Percentiles rank a stretch among this genome's conserved stretches.
These are phyloP conservation scores for Acer saccharum DNA, from an alignment of 345 rosid genomes.

Conservation along the genomic window DNA sequence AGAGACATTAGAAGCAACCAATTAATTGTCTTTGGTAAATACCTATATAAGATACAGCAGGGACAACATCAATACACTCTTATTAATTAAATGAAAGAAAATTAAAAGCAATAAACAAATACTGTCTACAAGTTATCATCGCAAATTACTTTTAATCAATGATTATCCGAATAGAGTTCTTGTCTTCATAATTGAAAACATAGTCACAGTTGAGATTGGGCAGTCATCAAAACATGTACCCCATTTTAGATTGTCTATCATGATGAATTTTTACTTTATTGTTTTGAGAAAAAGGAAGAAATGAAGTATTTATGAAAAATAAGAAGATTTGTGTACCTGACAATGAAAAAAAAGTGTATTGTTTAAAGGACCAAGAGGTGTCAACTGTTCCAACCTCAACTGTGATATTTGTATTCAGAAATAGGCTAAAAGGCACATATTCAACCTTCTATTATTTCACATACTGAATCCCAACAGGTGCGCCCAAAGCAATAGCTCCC, in stretches of 20 bases:
- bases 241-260: not conserved
- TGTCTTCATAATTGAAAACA: slow-evolving; percentile 18
- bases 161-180: not conserved
- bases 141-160: not conserved
- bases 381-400: slow-evolving; percentile 26
- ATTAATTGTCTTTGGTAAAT: slow-evolving; percentile 53
- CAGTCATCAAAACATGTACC: not conserved
- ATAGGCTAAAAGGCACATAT: slow-evolving; percentile 7
- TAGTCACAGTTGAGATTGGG: slow-evolving; percentile 32
- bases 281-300: not conserved
- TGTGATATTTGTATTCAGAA: slow-evolving; percentile 23
- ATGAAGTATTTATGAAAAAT: not conserved
- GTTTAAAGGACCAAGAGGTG: slow-evolving; percentile 8
- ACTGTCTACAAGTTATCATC: not conserved
- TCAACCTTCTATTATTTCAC: slow-evolving; percentile 27
- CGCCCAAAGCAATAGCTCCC: slow-evolving; percentile 84
- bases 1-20: slow-evolving; percentile 87
- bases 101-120: not conserved
- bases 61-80: slow-evolving; percentile 17
- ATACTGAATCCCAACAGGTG: slow-evolving; percentile 79
- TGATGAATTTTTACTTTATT: not conserved
- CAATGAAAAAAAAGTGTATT: not conserved
- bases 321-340: slow-evolving; percentile 9
- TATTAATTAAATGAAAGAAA: not conserved
- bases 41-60: slow-evolving; percentile 43